Percentiles rank a stretch among this genome's conserved stretches.
Evolutionary conservation across 495 filamentous ascomycete genomes (phyloP).

Genomic region (Penicillium subrubescens): DNA sequence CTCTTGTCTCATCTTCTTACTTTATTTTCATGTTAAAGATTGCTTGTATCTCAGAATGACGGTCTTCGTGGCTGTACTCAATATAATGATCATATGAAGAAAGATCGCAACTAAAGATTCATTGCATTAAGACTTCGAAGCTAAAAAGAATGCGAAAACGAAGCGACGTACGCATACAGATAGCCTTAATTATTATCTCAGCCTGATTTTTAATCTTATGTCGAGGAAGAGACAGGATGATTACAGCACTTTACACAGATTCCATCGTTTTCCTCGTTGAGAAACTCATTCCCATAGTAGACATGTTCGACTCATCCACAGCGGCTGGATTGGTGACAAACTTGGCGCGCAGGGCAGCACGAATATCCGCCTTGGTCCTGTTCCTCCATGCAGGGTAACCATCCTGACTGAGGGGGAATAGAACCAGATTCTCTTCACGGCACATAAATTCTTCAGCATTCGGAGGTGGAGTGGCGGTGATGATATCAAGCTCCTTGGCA

Average conservation of each 20-base stretch:
- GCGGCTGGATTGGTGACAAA: constrained; percentile 26
- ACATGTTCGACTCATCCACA: constrained; percentile 27
- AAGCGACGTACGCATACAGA: too few species aligned
- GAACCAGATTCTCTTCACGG: constrained; percentile 59
- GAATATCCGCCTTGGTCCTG: constrained; percentile 62
- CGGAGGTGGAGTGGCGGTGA: constrained; percentile 60
- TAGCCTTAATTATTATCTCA: too few species aligned
- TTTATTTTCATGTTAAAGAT: too few species aligned
- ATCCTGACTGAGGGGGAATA: constrained; percentile 66
- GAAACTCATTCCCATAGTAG: constrained; percentile 25
- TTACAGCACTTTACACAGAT: constrained; percentile 21
- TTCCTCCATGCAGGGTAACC: constrained; percentile 63
- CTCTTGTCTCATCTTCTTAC: too few species aligned
- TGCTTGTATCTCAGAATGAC: too few species aligned
- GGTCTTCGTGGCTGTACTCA: too few species aligned
- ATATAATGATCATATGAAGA: too few species aligned
- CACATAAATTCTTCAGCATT: constrained; percentile 58
- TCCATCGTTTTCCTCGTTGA: constrained; percentile 18
- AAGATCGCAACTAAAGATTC: too few species aligned
- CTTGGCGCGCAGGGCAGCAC: constrained; percentile 53
- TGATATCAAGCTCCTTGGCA: constrained; percentile 69
- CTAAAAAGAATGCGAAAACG: too few species aligned
- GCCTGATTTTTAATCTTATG: too few species aligned
- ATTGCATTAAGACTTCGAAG: too few species aligned
- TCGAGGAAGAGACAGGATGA: too few species aligned